These are phyloP conservation scores for Symmetrospora coprosmae DNA, from an alignment of 768 basidiomycete genomes.

Conservation along the genomic window DNA sequence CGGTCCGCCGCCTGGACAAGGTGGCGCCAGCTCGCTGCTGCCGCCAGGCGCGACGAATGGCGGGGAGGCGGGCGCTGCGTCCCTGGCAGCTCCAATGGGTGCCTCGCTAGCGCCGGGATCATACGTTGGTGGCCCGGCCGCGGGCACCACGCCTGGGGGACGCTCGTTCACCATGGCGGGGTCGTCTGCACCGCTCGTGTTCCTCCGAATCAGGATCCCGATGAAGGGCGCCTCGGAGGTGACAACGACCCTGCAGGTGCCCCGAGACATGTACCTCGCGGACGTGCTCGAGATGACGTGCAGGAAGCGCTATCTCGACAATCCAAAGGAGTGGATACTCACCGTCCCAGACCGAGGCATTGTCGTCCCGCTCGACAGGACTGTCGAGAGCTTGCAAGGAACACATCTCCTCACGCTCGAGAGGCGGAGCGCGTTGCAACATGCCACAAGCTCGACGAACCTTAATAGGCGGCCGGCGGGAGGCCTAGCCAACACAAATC, in stretches of 20 bases:
- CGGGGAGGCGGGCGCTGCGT: not conserved
- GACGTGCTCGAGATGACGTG: slow-evolving; percentile 81
- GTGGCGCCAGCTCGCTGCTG: not conserved
- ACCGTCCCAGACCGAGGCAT: slow-evolving; percentile 50
- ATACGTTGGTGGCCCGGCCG: too few species aligned
- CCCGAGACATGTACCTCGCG: slow-evolving; percentile 91
- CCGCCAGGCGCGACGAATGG: not conserved
- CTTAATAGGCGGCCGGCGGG: slow-evolving; percentile 38
- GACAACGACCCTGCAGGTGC: slow-evolving; percentile 24
- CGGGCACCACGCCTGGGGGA: not conserved
- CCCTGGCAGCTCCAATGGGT: too few species aligned
- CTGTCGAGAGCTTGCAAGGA: slow-evolving; percentile 86
- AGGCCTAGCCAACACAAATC: slow-evolving; percentile 65
- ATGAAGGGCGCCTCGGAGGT: slow-evolving; percentile 17
- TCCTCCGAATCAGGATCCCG: slow-evolving; percentile 22
- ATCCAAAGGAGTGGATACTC: slow-evolving; percentile 61
- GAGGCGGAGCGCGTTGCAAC: slow-evolving; percentile 58
- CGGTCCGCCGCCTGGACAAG: not conserved
- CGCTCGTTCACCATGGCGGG: slow-evolving; percentile 15
- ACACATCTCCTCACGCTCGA: slow-evolving; percentile 69
- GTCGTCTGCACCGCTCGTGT: slow-evolving; percentile 5
- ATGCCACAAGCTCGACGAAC: slow-evolving; percentile 51
- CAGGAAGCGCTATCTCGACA: slow-evolving; percentile 33
- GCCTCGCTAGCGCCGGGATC: not conserved
- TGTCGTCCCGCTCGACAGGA: slow-evolving; percentile 77